Percentiles rank a stretch among this genome's conserved stretches.
phyloP scores from a whole-genome alignment of 768 basidiomycete species.

The Termitomyces sp. region DNA sequence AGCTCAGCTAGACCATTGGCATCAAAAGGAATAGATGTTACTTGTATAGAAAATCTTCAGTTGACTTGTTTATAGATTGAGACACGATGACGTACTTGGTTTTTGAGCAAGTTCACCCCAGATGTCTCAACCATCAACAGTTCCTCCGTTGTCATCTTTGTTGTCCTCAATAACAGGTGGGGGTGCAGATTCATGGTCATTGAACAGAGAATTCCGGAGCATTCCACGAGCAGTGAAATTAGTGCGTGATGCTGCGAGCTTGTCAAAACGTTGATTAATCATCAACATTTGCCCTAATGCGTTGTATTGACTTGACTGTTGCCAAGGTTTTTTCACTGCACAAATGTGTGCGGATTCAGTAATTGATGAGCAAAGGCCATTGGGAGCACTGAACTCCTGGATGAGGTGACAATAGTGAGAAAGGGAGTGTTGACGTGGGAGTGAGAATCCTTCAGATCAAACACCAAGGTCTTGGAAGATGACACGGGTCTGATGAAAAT shows the following conservation, averaged over 20 bases:
- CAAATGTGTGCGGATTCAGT: conserved; percentile 5
- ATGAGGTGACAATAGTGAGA: conserved; percentile 13
- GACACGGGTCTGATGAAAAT: conserved; percentile 21
- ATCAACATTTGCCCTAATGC: conserved; percentile 16
- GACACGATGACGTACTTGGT: not conserved
- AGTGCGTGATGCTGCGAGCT: conserved; percentile 7
- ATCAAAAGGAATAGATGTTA: not conserved
- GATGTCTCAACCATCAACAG: not conserved
- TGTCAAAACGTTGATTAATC: conserved; percentile 14
- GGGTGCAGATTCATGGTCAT: not conserved
- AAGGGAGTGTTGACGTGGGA: conserved; percentile 19
- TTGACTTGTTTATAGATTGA: not conserved
- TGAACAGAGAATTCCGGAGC: not conserved
- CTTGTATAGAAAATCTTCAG: not conserved
- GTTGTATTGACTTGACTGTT: conserved; percentile 10
- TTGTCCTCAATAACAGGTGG: not conserved
- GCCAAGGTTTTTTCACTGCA: conserved; percentile 18
- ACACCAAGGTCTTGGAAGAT: conserved; percentile 10
- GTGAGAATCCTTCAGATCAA: conserved; percentile 5
- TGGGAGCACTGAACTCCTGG: conserved; percentile 10
- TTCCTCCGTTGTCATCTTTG: not conserved
- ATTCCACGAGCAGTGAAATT: not conserved
- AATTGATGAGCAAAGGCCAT: not conserved
- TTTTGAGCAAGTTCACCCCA: not conserved
- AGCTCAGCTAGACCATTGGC: not conserved